These are phyloP conservation scores for Allomyces macrogynus DNA, from an alignment of 192 early-diverging fungal species.

Conservation along the genomic window DNA sequence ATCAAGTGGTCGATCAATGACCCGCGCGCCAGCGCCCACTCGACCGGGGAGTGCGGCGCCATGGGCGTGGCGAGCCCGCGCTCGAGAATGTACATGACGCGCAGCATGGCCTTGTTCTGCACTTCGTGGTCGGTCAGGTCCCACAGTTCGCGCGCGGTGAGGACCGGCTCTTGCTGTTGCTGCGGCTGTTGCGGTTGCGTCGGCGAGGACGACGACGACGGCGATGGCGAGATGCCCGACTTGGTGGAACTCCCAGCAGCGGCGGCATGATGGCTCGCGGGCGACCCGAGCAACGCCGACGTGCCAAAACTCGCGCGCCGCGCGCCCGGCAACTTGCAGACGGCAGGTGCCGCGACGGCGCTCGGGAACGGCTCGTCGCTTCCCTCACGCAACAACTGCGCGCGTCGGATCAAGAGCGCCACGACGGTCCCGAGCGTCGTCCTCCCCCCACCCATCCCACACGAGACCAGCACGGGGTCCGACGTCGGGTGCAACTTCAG, in stretches of 20 bases:
- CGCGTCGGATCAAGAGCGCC: conserved; percentile 31
- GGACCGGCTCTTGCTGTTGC: no score
- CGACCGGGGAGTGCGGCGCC: conserved; percentile 23
- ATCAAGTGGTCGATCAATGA: conserved; percentile 29
- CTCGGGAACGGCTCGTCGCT: neutral
- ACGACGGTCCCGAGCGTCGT: conserved; percentile 41
- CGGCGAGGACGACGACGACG: no score
- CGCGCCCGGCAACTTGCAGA: no score
- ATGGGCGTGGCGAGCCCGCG: conserved; percentile 19
- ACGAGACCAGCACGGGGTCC: conserved; percentile 37
- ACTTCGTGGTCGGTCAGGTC: conserved; percentile 8
- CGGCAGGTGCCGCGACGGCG: no score
- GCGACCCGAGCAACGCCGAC: no score
- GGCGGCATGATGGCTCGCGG: no score
- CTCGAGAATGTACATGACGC: conserved; percentile 33
- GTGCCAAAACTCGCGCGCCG: no score
- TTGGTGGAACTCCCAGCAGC: no score
- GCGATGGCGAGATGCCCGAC: no score
- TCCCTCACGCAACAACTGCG: conserved; percentile 14
- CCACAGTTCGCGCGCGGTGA: neutral
- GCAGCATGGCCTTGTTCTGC: conserved; percentile 27
- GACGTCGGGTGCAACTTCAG: conserved; percentile 14
- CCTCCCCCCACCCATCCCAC: conserved; percentile 41
- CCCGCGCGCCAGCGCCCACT: conserved; percentile 30
- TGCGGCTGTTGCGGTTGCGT: no score